Evolutionary conservation across 164 flowering plant genomes (phyloP), one percentile per base, ranked within the genome.

Genomic region (Annona cherimola): DNA sequence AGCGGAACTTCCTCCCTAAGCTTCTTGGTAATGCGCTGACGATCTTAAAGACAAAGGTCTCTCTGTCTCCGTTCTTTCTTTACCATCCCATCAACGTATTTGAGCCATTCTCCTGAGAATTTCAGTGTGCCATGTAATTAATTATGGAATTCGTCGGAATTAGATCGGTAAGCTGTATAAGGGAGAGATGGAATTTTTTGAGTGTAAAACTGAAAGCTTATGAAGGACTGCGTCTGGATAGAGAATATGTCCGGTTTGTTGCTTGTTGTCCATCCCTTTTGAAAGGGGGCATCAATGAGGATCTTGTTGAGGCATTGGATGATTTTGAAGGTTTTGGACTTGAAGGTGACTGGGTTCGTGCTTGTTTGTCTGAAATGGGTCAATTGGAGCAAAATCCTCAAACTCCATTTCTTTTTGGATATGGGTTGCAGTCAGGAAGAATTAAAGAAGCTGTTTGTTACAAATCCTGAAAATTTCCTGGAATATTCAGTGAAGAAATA

Each of bases 1-100:
- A 88, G 0, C 96, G 93, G 0, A 12, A n/a, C 45, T 93, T 87
- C 72, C 66, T 93, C 11, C 66, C 66, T 4, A 83, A 77, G 18
- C 83, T 90, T 26, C 45, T 93, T 41, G 43, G 69, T n/a, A n/a
- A 16, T 83, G 66, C 20, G 80, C 85, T 42, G 75, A 77, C 8
- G 50, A 46, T 61, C 82, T 76, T 39, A 67, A 42, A n/a, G 87
- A 84, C 40, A n/a, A 74, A 75, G 61, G 42, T 66, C 26, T 83
- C 86, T 0, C 8, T 88, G n/a, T 1, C 84, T 14, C 81, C 89
- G n/a, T 86, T 81, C 67, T 74, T 93, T 71, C 80, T 90, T 18
- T 88, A 85, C 75, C 86, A 89, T 68, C 98, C 96, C 4, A 84
- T 90, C 67, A 90, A 93, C 80, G 98, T 90, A 63, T 90, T 86